phyloP scores from a whole-genome alignment of 1,284 basidiomycete genomes.

The Fomitopsis palustris region DNA sequence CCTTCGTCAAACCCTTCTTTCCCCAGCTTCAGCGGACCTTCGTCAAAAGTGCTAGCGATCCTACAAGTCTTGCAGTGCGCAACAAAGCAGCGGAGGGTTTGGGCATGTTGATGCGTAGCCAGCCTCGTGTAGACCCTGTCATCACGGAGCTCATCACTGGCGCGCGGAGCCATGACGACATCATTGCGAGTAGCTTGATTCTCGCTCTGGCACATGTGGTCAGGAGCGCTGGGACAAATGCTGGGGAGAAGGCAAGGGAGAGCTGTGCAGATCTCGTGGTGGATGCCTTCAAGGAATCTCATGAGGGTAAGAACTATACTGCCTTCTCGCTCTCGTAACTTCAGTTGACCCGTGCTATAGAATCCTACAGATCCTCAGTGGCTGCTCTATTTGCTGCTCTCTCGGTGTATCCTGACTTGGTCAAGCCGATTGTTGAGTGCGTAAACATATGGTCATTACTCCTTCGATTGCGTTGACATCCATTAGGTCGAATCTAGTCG shows the following conservation, averaged over 20 bases:
- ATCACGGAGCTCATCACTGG: constrained; percentile 84
- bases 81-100: constrained; percentile 81
- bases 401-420: constrained; percentile 59
- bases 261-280: constrained; percentile 72
- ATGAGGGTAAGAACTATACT: constrained; percentile 53
- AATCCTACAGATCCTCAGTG: constrained; percentile 70
- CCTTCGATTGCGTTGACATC: neutral
- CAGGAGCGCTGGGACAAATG: constrained; percentile 66
- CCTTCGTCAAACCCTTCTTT: constrained; percentile 96
- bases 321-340: neutral
- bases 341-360: constrained; percentile 34
- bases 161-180: constrained; percentile 66
- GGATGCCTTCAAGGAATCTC: constrained; percentile 75
- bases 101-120: constrained; percentile 90
- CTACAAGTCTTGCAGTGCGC: constrained; percentile 77
- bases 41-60: constrained; percentile 89
- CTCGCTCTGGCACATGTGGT: constrained; percentile 80
- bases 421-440: constrained; percentile 70
- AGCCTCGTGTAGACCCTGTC: constrained; percentile 83
- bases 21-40: constrained; percentile 97
- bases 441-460: constrained; percentile 21
- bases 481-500: constrained; percentile 49
- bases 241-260: constrained; percentile 75
- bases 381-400: constrained; percentile 69
- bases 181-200: constrained; percentile 73